These are phyloP conservation scores for Thuidium tamariscinum DNA, from an alignment of 225 moss, liverwort and hornwort genomes.

Conservation along the genomic window DNA sequence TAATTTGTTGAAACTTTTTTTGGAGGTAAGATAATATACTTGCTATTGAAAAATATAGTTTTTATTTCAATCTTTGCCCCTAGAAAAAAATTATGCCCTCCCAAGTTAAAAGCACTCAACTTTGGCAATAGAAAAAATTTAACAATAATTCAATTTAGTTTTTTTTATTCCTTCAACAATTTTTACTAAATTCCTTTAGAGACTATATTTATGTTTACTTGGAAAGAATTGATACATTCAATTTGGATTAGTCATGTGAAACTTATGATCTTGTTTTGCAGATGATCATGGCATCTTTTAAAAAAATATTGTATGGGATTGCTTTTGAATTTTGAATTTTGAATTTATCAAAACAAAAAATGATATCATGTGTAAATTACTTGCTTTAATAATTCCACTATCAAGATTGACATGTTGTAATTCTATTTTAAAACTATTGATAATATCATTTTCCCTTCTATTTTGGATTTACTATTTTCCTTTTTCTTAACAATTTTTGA, in stretches of 20 bases:
- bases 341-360: background rate
- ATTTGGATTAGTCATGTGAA: background rate
- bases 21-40: fast-evolving
- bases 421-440: background rate
- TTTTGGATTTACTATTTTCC: too few species aligned
- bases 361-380: fast-evolving
- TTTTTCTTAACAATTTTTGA: background rate
- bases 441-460: background rate
- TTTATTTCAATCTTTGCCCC: fast-evolving
- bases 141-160: fast-evolving
- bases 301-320: background rate
- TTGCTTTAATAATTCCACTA: background rate
- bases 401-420: fast-evolving
- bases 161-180: fast-evolving
- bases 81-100: fast-evolving
- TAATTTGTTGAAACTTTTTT: background rate
- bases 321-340: fast-evolving
- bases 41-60: fast-evolving
- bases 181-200: too few species aligned
- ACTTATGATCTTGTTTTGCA: background rate
- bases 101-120: fast-evolving
- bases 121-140: background rate
- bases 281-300: background rate
- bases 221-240: background rate
- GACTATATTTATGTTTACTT: fast-evolving